Percentiles rank a stretch among this genome's conserved stretches.
These are phyloP conservation scores for Paramyrothecium roridum DNA, from an alignment of 2,329 filamentous ascomycete genomes.

Conservation along the genomic window DNA sequence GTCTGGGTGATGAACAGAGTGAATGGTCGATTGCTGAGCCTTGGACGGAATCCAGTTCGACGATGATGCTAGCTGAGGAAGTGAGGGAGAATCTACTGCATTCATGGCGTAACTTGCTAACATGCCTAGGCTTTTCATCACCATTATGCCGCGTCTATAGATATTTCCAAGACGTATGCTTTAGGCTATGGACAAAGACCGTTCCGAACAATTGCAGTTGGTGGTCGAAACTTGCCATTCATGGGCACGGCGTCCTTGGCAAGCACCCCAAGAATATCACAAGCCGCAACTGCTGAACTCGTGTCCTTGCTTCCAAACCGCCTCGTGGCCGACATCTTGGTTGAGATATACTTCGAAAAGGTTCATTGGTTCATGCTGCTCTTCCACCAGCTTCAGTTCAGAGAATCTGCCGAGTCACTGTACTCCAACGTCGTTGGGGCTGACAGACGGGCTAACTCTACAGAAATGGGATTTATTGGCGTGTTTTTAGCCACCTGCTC, in stretches of 20 bases:
- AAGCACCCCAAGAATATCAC: background rate
- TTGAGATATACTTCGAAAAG: conserved; percentile 33
- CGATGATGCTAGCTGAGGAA: conserved; percentile 7
- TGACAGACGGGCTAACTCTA: background rate
- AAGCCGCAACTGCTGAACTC: conserved; percentile 3
- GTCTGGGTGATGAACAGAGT: background rate
- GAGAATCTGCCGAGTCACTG: conserved; percentile 5
- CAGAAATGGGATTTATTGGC: conserved; percentile 5
- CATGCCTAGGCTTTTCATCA: conserved; percentile 13
- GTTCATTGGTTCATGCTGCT: conserved; percentile 35
- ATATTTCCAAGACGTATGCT: conserved; percentile 11
- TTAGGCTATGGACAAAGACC: conserved; percentile 7
- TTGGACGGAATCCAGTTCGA: conserved; percentile 8
- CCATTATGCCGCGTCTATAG: conserved; percentile 8
- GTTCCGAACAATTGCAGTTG: conserved; percentile 1
- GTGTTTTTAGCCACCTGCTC: conserved; percentile 10
- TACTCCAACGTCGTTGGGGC: conserved; percentile 1
- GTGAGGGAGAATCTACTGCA: background rate
- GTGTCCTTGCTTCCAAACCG: conserved; percentile 14
- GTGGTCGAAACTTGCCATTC: background rate
- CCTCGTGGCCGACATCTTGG: conserved; percentile 18
- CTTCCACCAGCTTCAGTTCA: conserved; percentile 30
- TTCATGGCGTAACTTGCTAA: conserved; percentile 3
- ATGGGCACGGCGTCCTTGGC: background rate
- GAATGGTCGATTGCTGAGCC: background rate